Evolutionary conservation across 2,329 filamentous ascomycete genomes (phyloP).

Genomic region (Coniochaeta pulveracea): DNA sequence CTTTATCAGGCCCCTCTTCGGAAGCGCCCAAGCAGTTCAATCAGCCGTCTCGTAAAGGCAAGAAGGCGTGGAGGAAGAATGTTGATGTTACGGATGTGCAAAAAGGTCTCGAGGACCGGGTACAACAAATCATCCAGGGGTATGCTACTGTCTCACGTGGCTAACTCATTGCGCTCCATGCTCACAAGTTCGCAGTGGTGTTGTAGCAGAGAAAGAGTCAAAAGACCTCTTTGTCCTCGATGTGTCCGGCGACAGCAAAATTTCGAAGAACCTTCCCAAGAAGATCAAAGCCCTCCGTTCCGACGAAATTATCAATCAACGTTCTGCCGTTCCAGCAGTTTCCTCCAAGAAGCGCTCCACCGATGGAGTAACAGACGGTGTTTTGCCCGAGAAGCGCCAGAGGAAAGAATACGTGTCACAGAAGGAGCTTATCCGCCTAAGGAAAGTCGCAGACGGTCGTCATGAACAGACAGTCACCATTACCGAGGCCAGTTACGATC

Average conservation of each 20-base stretch:
- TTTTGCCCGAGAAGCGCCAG: constrained; percentile 63
- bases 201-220: constrained; percentile 72
- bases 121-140: constrained; percentile 88
- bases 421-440: constrained; percentile 72
- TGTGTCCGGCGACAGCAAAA: constrained; percentile 54
- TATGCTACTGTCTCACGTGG: constrained; percentile 19
- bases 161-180: constrained; percentile 6
- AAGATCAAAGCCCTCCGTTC: constrained; percentile 65
- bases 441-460: constrained; percentile 66
- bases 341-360: constrained; percentile 65
- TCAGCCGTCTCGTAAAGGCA: constrained; percentile 90
- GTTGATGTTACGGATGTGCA: constrained; percentile 85
- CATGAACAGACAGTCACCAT: constrained; percentile 42
- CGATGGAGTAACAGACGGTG: constrained; percentile 59
- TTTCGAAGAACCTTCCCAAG: constrained; percentile 43
- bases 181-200: constrained; percentile 45
- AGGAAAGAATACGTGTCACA: constrained; percentile 65
- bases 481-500: constrained; percentile 61
- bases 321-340: constrained; percentile 73
- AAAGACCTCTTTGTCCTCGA: constrained; percentile 81
- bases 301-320: constrained; percentile 81
- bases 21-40: constrained; percentile 68
- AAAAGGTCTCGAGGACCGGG: constrained; percentile 69
- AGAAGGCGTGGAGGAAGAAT: constrained; percentile 98
- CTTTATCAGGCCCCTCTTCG: constrained; percentile 30